Percentiles rank a stretch among this genome's conserved stretches.
phyloP scores from a whole-genome alignment of 108 stramenopile genomes.

The Chaetoceros muelleri region DNA sequence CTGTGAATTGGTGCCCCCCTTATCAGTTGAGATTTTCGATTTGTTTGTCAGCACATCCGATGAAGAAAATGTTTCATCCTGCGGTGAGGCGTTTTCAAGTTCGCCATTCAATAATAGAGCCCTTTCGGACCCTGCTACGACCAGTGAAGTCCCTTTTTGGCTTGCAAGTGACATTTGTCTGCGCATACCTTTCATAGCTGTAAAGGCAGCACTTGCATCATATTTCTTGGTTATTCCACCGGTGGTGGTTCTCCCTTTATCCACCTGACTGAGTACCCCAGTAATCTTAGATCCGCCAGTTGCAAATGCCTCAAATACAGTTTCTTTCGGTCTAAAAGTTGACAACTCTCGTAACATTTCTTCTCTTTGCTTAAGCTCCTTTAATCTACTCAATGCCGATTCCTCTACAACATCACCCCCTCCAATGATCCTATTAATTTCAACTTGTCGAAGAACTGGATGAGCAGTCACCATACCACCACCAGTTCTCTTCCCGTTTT shows the following conservation, averaged over 20 bases:
- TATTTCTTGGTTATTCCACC: constrained; percentile 22
- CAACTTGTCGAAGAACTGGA: constrained; percentile 49
- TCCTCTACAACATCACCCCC: constrained; percentile 10
- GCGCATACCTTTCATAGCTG: constrained; percentile 85
- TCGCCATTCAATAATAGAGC: constrained; percentile 45
- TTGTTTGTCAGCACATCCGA: too few relatives aligned
- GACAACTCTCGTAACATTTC: constrained; percentile 79
- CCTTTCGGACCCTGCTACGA: constrained; percentile 57
- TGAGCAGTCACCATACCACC: constrained; percentile 58
- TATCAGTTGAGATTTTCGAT: background rate
- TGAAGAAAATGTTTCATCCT: background rate
- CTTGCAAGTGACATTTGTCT: constrained; percentile 80
- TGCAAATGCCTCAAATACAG: constrained; percentile 93
- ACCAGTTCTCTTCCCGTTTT: constrained; percentile 47
- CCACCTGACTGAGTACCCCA: constrained; percentile 65
- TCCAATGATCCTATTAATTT: background rate
- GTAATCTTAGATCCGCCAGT: constrained; percentile 69
- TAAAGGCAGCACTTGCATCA: constrained; percentile 55
- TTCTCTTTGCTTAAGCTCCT: constrained; percentile 49
- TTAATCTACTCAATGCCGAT: constrained; percentile 20
- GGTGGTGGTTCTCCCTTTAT: constrained; percentile 52
- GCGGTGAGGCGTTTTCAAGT: background rate
- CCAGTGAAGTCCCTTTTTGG: constrained; percentile 63
- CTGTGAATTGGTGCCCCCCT: background rate
- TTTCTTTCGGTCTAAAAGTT: constrained; percentile 92